Base-by-base conservation (phyloP, 345 rosid genomes). In the Passiflora organensis region DNA sequence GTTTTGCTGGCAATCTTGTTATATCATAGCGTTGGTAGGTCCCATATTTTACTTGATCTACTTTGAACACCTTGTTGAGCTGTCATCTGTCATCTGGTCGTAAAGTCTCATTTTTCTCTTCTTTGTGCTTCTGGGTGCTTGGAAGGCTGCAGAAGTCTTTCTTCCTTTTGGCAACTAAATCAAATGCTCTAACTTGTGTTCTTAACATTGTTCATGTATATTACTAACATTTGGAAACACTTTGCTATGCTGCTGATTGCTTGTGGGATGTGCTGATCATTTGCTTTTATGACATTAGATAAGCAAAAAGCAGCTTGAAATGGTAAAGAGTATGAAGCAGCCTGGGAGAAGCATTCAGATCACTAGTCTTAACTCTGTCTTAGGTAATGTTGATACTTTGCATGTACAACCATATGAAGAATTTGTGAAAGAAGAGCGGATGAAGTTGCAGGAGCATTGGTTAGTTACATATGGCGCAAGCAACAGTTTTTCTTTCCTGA, bases 281-380 rank as follows among this genome's bases (percentile, higher is more conserved):
- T 23, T 58, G 64, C 19, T 23, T 58, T 45, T 45, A 54, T 13
- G 71, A 45, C 80, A 69, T 45, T 77, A 93, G 99, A 85, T 93
- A 72, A 93, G 95, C 82, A 93, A 85, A 89, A 86, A 78, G 78
- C 99, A 89, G 72, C 89, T 80, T 69, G 78, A 83, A 70, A 79
- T 84, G 74, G 87, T 91, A 52, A 89, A 83, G 82, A 77, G 71
- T 66, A 81, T 89, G 96, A 86, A 89, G 72, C 82, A 80, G 60
- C 76, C 95, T 71, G 96, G 99, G 56, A 75, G 81, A 71, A 76
- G 83, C 75, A 82, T 89, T 63, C 86, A 82, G 60, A 83, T 82
- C 16, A 73, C 72, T 76, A 83, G 85, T 58, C 85, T 89, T 46
- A 79, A 76, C 66, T 70, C 78, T 68, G 77, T 90, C 45, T 69